Conservation (phyloP, 2,329 filamentous ascomycete species). For the Thermothelomyces thermophilus region DNA sequence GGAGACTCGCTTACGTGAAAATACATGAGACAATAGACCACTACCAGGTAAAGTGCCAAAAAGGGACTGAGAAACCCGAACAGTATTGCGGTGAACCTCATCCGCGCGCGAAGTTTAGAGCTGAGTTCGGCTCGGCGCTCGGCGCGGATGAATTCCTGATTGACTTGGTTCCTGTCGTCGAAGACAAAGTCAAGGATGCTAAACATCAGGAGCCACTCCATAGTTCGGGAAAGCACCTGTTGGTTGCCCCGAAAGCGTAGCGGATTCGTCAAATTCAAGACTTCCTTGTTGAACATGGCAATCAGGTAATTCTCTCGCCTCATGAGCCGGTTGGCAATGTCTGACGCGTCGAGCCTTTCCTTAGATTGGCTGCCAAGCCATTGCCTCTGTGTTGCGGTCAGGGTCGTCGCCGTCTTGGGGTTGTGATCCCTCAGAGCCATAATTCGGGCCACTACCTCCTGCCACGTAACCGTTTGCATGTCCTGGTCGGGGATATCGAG, state of each 20-base stretch:
- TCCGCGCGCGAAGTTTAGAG: conserved; percentile 66
- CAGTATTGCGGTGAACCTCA: conserved; percentile 76
- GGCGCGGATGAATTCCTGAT: conserved; percentile 77
- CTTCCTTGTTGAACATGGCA: conserved; percentile 93
- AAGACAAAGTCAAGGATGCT: conserved; percentile 93
- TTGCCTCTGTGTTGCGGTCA: conserved; percentile 45
- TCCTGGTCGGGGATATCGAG: conserved; percentile 76
- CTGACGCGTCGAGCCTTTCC: conserved; percentile 89
- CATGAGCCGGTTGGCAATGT: conserved; percentile 96
- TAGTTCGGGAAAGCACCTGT: conserved; percentile 79
- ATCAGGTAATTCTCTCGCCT: conserved; percentile 95
- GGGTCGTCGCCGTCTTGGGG: conserved; percentile 62
- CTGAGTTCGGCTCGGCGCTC: conserved; percentile 74
- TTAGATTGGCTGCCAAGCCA: conserved; percentile 79
- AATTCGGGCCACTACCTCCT: conserved; percentile 77
- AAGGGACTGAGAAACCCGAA: conserved; percentile 84
- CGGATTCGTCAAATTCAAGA: conserved; percentile 78
- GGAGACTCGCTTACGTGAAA: conserved; percentile 61
- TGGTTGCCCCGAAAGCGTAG: conserved; percentile 74
- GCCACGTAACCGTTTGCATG: conserved; percentile 93
- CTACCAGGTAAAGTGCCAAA: conserved; percentile 75
- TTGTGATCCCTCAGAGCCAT: conserved; percentile 82
- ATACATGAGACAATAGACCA: conserved; percentile 90
- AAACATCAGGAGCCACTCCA: conserved; percentile 88
- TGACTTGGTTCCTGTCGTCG: conserved; percentile 79